A percentile compares a stretch with the other conserved stretches of the same genome.
phyloP scores from a whole-genome alignment of 2,329 filamentous ascomycete genomes.

The Dactylellina leptospora region DNA sequence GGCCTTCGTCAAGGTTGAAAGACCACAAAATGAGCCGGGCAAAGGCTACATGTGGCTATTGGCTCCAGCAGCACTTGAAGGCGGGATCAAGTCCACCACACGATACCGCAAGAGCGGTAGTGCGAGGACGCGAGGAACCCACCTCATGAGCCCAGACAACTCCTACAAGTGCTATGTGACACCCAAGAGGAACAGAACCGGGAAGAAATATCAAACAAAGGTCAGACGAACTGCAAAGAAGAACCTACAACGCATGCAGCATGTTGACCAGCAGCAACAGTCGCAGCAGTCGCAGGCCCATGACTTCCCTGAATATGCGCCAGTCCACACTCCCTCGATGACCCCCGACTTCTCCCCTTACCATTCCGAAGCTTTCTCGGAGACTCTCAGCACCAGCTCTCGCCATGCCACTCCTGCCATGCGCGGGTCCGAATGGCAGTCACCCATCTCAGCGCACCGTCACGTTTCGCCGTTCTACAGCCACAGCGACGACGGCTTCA shows the following conservation, averaged over 20 bases:
- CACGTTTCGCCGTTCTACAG: conserved; percentile 31
- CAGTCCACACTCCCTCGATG: conserved; percentile 41
- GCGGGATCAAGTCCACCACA: conserved; percentile 86
- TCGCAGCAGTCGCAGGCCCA: conserved; percentile 28
- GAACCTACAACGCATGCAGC: conserved; percentile 41
- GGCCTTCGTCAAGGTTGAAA: conserved; percentile 63
- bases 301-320: conserved; percentile 22
- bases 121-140: conserved; percentile 15
- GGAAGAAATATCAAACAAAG: conserved; percentile 46
- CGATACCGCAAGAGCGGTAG: conserved; percentile 69
- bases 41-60: conserved; percentile 71
- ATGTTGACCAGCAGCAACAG: conserved; percentile 44
- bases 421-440: conserved; percentile 37
- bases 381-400: conserved; percentile 44
- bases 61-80: conserved; percentile 71
- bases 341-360: conserved; percentile 45
- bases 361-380: conserved; percentile 34
- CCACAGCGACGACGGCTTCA: conserved; percentile 40
- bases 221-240: conserved; percentile 47
- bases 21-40: conserved; percentile 53
- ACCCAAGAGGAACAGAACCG: conserved; percentile 38
- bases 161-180: conserved; percentile 36
- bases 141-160: conserved; percentile 25
- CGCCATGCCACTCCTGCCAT: conserved; percentile 41
- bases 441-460: conserved; percentile 26